phyloP scores from a whole-genome alignment of 768 basidiomycete genomes.

The Pholiota molesta region DNA sequence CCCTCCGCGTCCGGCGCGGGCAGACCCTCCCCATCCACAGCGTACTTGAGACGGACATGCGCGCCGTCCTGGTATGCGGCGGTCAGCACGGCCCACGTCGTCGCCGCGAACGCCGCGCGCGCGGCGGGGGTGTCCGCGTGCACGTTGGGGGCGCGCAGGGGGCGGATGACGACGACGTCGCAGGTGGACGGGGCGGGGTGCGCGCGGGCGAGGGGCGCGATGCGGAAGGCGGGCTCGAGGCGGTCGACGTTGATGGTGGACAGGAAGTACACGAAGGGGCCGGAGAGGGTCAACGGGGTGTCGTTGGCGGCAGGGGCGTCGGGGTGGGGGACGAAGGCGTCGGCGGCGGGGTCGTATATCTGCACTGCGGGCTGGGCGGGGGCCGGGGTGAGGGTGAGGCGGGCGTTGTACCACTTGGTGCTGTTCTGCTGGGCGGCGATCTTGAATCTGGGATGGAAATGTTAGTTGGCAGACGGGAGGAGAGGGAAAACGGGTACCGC shows the following conservation, averaged over 20 bases:
- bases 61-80: constrained; percentile 80
- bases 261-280: constrained; percentile 88
- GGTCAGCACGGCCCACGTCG: constrained; percentile 53
- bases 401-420: constrained; percentile 67
- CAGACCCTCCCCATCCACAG: constrained; percentile 39
- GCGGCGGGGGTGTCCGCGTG: constrained; percentile 42
- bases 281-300: constrained; percentile 46
- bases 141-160: constrained; percentile 58
- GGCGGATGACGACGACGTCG: constrained; percentile 80
- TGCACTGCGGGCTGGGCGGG: constrained; percentile 44
- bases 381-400: constrained; percentile 57
- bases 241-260: constrained; percentile 84
- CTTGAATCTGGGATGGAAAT: constrained; percentile 65
- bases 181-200: constrained; percentile 53
- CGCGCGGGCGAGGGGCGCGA: constrained; percentile 62
- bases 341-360: constrained; percentile 59
- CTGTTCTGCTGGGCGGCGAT: constrained; percentile 80
- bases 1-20: constrained; percentile 44
- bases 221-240: constrained; percentile 80
- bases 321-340: constrained; percentile 48
- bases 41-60: constrained; percentile 68
- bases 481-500: constrained; percentile 29
- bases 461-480: not conserved
- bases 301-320: constrained; percentile 25
- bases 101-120: constrained; percentile 54